phyloP scores from a whole-genome alignment of 305 asterid genomes.

The Fraxinus sp. region DNA sequence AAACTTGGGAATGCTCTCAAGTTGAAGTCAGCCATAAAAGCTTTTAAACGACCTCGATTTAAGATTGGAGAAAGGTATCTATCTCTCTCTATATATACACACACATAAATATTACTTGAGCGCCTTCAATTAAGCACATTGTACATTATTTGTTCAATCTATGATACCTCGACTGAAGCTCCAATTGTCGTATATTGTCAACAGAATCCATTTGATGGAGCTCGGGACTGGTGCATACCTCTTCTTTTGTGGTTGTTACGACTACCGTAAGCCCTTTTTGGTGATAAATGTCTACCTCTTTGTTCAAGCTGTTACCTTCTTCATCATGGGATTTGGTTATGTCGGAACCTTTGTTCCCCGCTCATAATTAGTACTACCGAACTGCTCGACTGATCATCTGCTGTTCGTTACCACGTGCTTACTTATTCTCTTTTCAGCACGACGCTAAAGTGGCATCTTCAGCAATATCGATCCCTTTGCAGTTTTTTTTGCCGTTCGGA shows the following conservation, averaged over 20 bases:
- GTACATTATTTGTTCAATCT: not conserved
- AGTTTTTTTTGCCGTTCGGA: constrained; percentile 29
- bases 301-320: constrained; percentile 34
- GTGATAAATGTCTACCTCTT: constrained; percentile 38
- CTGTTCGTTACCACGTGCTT: constrained; percentile 3
- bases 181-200: not conserved
- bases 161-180: not conserved
- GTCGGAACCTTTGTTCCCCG: constrained; percentile 36
- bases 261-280: too few species aligned
- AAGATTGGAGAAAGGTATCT: constrained; percentile 30
- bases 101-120: not conserved
- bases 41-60: constrained; percentile 25
- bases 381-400: not conserved
- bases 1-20: constrained; percentile 30
- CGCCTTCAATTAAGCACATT: not conserved
- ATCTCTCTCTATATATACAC: not conserved
- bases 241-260: constrained; percentile 33
- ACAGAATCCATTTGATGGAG: constrained; percentile 55
- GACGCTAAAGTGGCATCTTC: constrained; percentile 20
- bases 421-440: not conserved
- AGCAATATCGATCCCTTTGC: constrained; percentile 16
- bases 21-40: constrained; percentile 25
- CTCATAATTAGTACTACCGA: not conserved
- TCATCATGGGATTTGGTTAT: constrained; percentile 35
- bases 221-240: constrained; percentile 30